Evolutionary conservation across 495 filamentous ascomycete genomes (phyloP), one percentile per base, ranked within the genome.

Genomic region (Penicillium paxilli): DNA sequence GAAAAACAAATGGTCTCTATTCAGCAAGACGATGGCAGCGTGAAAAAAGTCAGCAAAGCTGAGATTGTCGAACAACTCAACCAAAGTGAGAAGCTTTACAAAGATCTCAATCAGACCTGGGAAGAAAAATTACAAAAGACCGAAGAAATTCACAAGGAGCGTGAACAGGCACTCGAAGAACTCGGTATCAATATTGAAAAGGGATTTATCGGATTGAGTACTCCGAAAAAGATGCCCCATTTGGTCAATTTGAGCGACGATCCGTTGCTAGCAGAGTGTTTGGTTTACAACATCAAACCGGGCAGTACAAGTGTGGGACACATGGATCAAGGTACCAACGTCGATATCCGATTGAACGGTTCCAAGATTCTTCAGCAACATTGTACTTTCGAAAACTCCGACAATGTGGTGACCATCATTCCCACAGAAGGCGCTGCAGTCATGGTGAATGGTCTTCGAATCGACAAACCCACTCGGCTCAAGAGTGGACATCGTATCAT

Each of bases 181-280:
- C 80, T 99, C 22, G 94, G 94, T 50, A 97, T 99, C 70, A 96
- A 91, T 67, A 99, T 99, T 57, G 94, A 98, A 66, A 99, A 98
- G 67, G 94, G 95, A 12, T 97, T 96, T 66, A 86, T 99, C 50
- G 94, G 94, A 24, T 74, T 99, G 40, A 92, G 91, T 37, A 98
- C 93, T 10, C 94, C 94, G 1, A 99, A 97, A 74, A 96, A 94
- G 73, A 98, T 97, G 89, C 94, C 94, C 5, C 94, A 99, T 83
- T 77, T 99, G 67, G 94, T 99, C 73, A 99, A 99, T 64, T 74
- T 99, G 17, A 96, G 91, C 58, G 94, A 99, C 66, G 94, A 99
- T 64, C 94, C 94, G 4, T 76, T 99, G 17, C 77, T 99, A 26
- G 93, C 92, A 20, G 94, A 98, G 73, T 99, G 95, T 72, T 80